Base-by-base conservation (phyloP, 2,329 filamentous ascomycete species). In the Cytospora leucostoma region DNA sequence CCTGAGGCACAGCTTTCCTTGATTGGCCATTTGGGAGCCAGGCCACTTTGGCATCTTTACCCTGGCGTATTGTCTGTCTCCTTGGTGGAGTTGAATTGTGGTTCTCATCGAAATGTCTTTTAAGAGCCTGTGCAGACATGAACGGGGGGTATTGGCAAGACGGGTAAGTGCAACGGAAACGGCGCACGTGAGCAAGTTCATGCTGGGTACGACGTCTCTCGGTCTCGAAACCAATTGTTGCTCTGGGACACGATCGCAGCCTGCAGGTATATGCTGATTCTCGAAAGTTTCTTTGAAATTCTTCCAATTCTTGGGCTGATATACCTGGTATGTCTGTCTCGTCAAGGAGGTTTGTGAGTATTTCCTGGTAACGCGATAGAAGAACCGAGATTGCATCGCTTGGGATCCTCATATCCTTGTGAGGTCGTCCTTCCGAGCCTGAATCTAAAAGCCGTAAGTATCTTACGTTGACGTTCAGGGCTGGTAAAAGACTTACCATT, bases 151-250 rank as follows among this genome's bases (percentile, higher is more conserved):
- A 57, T 49, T 11, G 55, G 19, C 55, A 57, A 4, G 27, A 19
- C 2, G 10, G 7, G 13, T 35, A 35, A 10, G 55, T 57, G 37
- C 56, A 63, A 33, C 33, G 35, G 32, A 49, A 63, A 7, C 37
- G 59, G 33, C 56, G 63, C 3, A 50, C 44, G 17, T 70, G 69
- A 5, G 53, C 17, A 2, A 50, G 8, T 34, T 70, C 68, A 49
- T 70, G 69, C 17, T 66, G 58, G 3, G 35, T 10, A 4, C 64
- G 63, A 1, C 56, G 7, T 11, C 58, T 44, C 13, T 65, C n/a
- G 1, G 35, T 44, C 1, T 68, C 64, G 27, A 73, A 72, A 0
- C 71, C 70, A 0, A 64, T 0, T 0, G 60, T 56, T 2, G 68
- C 66, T 5, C 53, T 21, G 2, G 67, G 65, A 40, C 71, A 74